phyloP scores from a whole-genome alignment of 495 filamentous ascomycete species.

The Durotheca rogersii region DNA sequence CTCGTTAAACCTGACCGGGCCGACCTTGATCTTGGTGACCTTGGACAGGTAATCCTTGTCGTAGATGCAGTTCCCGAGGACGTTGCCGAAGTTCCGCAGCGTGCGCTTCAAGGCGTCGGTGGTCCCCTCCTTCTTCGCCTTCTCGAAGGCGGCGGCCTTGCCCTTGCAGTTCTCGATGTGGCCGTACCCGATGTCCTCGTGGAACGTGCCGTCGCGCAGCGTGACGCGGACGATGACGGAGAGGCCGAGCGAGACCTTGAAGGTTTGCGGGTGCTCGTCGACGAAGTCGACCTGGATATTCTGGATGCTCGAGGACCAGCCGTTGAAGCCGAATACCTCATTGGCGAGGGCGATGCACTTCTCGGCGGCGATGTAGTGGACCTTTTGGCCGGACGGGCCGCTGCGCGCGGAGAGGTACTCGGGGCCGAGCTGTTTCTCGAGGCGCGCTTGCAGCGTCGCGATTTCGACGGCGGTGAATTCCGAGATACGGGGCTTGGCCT shows the following conservation, averaged over 20 bases:
- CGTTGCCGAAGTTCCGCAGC: slow-evolving; percentile 89
- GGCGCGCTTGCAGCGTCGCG: slow-evolving; percentile 77
- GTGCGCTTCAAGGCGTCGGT: slow-evolving; percentile 92
- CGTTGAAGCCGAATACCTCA: slow-evolving; percentile 98
- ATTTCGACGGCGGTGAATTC: slow-evolving; percentile 89
- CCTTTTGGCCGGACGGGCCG: slow-evolving; percentile 76
- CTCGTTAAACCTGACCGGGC: slow-evolving; percentile 66
- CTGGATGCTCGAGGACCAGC: slow-evolving; percentile 90
- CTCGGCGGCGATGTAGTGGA: slow-evolving; percentile 88
- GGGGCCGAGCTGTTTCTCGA: slow-evolving; percentile 93
- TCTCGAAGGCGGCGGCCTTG: slow-evolving; percentile 93
- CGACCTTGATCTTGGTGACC: slow-evolving; percentile 77
- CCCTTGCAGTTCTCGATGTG: slow-evolving; percentile 93
- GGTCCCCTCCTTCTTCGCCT: slow-evolving; percentile 96
- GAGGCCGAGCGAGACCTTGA: slow-evolving; percentile 77
- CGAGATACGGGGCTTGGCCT: slow-evolving; percentile 62
- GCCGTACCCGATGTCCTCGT: slow-evolving; percentile 96
- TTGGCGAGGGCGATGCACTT: slow-evolving; percentile 96
- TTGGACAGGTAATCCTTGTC: slow-evolving; percentile 89
- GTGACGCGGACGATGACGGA: slow-evolving; percentile 89
- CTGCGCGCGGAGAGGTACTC: slow-evolving; percentile 88
- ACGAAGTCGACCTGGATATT: slow-evolving; percentile 91
- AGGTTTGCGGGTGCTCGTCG: slow-evolving; percentile 52
- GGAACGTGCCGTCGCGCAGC: slow-evolving; percentile 85
- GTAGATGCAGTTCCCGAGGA: slow-evolving; percentile 95